Conservation (phyloP, 768 basidiomycete genomes). For the Mycena metata region DNA sequence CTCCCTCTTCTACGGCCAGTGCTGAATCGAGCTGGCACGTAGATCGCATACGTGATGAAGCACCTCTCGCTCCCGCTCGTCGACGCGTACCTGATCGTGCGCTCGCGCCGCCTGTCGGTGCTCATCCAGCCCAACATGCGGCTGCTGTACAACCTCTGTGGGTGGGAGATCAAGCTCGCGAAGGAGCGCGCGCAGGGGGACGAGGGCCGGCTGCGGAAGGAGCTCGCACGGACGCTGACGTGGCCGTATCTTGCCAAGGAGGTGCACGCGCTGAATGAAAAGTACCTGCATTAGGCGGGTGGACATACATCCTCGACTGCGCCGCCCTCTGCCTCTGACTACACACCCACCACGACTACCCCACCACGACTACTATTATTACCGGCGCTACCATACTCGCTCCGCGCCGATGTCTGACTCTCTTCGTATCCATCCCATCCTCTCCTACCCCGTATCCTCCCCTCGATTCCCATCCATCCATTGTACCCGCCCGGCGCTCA, state of each 20-base stretch:
- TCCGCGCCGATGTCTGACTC: background rate
- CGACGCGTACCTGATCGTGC: slow-evolving; percentile 93
- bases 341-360: background rate
- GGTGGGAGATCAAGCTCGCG: slow-evolving; percentile 96
- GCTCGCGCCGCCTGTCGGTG: slow-evolving; percentile 90
- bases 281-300: slow-evolving; percentile 65
- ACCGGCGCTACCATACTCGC: too few relatives aligned
- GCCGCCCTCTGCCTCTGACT: background rate
- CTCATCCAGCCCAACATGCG: slow-evolving; percentile 97
- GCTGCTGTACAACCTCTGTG: slow-evolving; percentile 93
- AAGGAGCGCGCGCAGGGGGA: slow-evolving; percentile 72
- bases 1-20: slow-evolving; percentile 21
- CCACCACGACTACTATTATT: too few relatives aligned
- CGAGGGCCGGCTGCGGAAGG: slow-evolving; percentile 63
- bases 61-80: slow-evolving; percentile 87
- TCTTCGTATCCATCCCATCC: background rate
- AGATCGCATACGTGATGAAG: slow-evolving; percentile 99
- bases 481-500: background rate
- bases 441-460: background rate
- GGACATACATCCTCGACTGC: too few relatives aligned
- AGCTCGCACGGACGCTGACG: slow-evolving; percentile 76
- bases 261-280: slow-evolving; percentile 88
- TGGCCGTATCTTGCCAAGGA: slow-evolving; percentile 91
- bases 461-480: background rate
- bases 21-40: slow-evolving; percentile 8